Base-by-base conservation (phyloP, 1,139 yeast genomes). In the Suhomyces yuchorum region DNA sequence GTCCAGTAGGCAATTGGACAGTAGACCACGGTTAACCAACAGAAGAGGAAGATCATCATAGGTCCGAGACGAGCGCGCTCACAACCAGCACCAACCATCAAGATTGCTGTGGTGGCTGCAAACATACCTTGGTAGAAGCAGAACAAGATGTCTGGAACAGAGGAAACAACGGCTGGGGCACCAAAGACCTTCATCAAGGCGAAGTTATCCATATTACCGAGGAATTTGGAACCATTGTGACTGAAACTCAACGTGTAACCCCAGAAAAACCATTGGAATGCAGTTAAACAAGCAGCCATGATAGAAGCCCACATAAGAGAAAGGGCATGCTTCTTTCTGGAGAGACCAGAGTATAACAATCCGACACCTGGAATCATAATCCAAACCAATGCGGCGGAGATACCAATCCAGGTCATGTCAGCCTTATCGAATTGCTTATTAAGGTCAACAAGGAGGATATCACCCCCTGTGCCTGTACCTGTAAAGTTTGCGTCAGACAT, bases 241-340 rank as follows among this genome's bases (percentile, higher is more conserved):
- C 96, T 82, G 65, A 91, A 92, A 20, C 89, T 84, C 52, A 93
- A 77, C 8, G 97, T 87, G 68, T 87, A 92, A 51, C 98, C 98
- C 97, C 97, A 90, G 73, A 90, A 90, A 69, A 90, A 92, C 98
- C 98, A 92, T 63, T 92, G 97, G 79, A 92, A 90, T 1, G 86
- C 73, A 6, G 91, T 82, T 34, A 92, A 72, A 58, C 93, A 84
- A 19, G 83, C 82, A 14, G 96, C 91, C 88, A 89, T 90, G 65
- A 92, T 73, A 3, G 96, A 85, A n/a, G 96, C 95, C 97, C 97
- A 92, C 51, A 92, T 72, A 49, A 92, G 75, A 9, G 97, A 87
- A 51, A 91, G 73, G 14, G 97, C 96, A 61, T 92, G 97, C 70
- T 90, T 89, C 68, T 91, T 91, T 68, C 98, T 82, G 8, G 96